Evolutionary conservation across 2,329 filamentous ascomycete species (phyloP), one percentile per base, ranked within the genome.

Genomic region (Didymella lethalis): DNA sequence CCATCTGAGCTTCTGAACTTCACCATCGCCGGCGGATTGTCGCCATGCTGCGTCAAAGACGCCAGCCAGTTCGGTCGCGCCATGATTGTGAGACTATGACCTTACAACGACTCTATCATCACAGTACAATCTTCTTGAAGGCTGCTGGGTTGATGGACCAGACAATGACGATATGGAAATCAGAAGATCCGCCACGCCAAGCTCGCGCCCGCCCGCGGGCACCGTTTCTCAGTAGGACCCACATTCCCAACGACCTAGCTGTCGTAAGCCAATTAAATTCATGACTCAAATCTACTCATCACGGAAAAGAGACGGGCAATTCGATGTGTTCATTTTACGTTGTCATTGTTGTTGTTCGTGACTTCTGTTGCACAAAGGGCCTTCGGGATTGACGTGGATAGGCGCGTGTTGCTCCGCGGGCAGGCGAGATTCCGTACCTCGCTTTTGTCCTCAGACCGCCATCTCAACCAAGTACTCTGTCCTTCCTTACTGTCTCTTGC

Each of bases 1-100:
- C 54, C 63, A 41, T 77, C 67, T 1, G 72, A 74, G 47, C 74
- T 76, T 45, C 75, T 70, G 29, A 63, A 66, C 40, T 69, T 68
- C 48, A 78, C 63, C 60, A 76, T 62, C 25, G 58, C 70, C 2
- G 75, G 74, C 25, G 71, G 72, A 4, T 72, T 67, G 1, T 59
- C 48, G 45, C 70, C 66, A 38, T 71, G 70, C 40, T 75, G 71
- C 40, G 70, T 74, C 52, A 75, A 63, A 48, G 57, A 64, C 50
- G 67, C 56, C 36, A 74, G 59, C 73, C 72, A 75, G 47, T 48
- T 52, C 34, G 67, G 65, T 56, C 59, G 66, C 34, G 54, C 48
- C 68, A 67, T 70, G 12, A 1, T 32, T 16, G 3, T n/a, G 5
- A 41, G n/a, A 0, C 8, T 18, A 7, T 12, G 20, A 18, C 12